These are phyloP conservation scores for Pythium volutum DNA, from an alignment of 352 stramenopile genomes.

Conservation along the genomic window DNA sequence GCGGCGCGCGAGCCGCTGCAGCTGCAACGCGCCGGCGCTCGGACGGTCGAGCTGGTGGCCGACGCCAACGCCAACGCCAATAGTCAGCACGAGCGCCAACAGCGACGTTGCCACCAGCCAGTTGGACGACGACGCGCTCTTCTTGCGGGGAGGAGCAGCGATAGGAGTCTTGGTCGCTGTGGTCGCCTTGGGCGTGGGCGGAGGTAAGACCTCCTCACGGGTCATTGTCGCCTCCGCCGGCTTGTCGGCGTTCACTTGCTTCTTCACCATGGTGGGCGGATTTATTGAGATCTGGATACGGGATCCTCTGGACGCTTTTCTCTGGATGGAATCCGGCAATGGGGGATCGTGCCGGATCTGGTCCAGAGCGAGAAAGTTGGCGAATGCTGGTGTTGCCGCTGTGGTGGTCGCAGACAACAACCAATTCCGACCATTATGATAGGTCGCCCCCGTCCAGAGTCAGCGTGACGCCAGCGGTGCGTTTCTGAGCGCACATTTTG, in stretches of 20 bases:
- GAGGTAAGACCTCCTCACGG: neutral
- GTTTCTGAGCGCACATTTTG: conserved; percentile 18
- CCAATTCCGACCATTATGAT: conserved; percentile 1
- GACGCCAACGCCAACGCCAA: conserved; percentile 22
- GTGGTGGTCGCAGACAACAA: neutral
- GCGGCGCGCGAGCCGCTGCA: conserved; percentile 24
- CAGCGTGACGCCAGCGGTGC: conserved; percentile 16
- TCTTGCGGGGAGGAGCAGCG: conserved; percentile 1
- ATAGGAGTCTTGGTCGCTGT: no score
- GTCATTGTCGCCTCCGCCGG: conserved; percentile 8
- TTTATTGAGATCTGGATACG: neutral
- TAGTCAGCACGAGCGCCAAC: conserved; percentile 14
- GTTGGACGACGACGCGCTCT: neutral
- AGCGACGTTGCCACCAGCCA: conserved; percentile 13
- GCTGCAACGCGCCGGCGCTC: conserved; percentile 6
- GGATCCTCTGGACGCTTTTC: neutral
- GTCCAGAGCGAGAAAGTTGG: conserved; percentile 16
- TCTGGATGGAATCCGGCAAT: conserved; percentile 7
- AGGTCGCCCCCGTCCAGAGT: neutral
- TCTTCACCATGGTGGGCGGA: conserved; percentile 16
- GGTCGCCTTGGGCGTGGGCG: neutral
- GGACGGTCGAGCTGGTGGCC: conserved; percentile 26
- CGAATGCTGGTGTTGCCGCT: neutral
- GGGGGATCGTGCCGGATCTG: neutral
- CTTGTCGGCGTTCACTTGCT: conserved; percentile 17